Conservation (phyloP, 768 basidiomycete species). For the Mycena galericulata region DNA sequence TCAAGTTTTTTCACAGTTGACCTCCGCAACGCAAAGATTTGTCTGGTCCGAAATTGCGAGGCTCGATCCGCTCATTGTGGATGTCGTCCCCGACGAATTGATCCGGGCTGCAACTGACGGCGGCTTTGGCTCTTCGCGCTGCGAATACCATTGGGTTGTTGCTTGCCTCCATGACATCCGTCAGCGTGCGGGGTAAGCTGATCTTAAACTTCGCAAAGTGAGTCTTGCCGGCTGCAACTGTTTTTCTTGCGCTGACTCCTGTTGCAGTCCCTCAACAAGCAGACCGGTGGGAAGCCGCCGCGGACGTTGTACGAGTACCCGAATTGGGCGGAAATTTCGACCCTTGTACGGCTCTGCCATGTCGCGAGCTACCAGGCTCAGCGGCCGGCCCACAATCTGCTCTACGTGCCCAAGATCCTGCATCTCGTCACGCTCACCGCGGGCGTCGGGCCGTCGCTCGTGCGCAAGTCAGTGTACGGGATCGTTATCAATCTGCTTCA, state of each 20-base stretch:
- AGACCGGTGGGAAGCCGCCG: conserved; percentile 68
- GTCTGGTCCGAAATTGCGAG: conserved; percentile 85
- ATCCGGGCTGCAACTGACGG: conserved; percentile 87
- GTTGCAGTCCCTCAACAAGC: conserved; percentile 76
- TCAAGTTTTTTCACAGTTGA: conserved; percentile 60
- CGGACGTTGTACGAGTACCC: conserved; percentile 75
- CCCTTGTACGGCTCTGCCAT: conserved; percentile 80
- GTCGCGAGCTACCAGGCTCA: conserved; percentile 77
- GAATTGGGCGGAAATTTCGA: conserved; percentile 86
- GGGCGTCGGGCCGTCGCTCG: conserved; percentile 76
- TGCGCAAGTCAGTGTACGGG: conserved; percentile 87
- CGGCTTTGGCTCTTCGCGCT: conserved; percentile 79
- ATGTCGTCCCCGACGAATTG: conserved; percentile 83
- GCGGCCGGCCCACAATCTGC: conserved; percentile 72
- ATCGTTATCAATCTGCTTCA: conserved; percentile 87
- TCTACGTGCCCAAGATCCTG: conserved; percentile 86
- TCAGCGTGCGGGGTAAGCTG: conserved; percentile 82
- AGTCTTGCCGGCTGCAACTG: conserved; percentile 27
- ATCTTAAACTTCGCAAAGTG: conserved; percentile 86
- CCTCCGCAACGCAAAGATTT: conserved; percentile 73
- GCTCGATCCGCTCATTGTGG: conserved; percentile 74
- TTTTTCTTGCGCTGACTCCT: neutral
- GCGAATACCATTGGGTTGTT: conserved; percentile 82
- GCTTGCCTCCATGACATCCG: conserved; percentile 78
- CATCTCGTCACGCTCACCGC: conserved; percentile 86